phyloP scores from a whole-genome alignment of 2,329 filamentous ascomycete species.

The Aspergillus viridinutans region DNA sequence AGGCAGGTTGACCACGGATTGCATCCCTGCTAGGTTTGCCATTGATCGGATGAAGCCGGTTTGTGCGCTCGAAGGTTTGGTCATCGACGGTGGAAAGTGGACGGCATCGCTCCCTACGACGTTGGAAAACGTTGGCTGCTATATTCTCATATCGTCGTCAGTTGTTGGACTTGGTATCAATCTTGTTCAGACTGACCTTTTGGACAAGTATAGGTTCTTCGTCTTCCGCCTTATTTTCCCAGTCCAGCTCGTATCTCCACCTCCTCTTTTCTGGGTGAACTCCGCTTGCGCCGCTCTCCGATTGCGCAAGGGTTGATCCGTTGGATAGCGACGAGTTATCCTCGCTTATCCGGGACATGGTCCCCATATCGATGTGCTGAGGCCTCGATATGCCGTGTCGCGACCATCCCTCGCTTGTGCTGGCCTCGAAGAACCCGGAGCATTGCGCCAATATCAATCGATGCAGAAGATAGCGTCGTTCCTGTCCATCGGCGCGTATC shows the following conservation, averaged over 20 bases:
- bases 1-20: conserved; percentile 50
- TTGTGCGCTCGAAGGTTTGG: conserved; percentile 58
- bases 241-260: conserved; percentile 88
- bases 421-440: conserved; percentile 87
- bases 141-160: not conserved
- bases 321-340: conserved; percentile 31
- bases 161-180: not conserved
- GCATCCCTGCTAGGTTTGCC: conserved; percentile 64
- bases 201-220: conserved; percentile 88
- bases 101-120: conserved; percentile 53
- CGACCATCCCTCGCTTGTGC: conserved; percentile 73
- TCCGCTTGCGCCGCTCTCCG: conserved; percentile 38
- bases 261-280: conserved; percentile 51
- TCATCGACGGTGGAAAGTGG: conserved; percentile 52
- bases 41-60: conserved; percentile 82
- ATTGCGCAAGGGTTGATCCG: conserved; percentile 36
- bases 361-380: conserved; percentile 42
- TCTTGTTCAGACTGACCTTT: conserved; percentile 51
- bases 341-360: conserved; percentile 33
- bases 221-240: conserved; percentile 61
- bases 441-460: conserved; percentile 81
- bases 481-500: conserved; percentile 63
- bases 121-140: conserved; percentile 42
- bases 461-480: conserved; percentile 84
- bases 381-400: conserved; percentile 32